These are phyloP conservation scores for Macadamia tetraphylla DNA, from an alignment of 164 flowering plant species.

Conservation along the genomic window DNA sequence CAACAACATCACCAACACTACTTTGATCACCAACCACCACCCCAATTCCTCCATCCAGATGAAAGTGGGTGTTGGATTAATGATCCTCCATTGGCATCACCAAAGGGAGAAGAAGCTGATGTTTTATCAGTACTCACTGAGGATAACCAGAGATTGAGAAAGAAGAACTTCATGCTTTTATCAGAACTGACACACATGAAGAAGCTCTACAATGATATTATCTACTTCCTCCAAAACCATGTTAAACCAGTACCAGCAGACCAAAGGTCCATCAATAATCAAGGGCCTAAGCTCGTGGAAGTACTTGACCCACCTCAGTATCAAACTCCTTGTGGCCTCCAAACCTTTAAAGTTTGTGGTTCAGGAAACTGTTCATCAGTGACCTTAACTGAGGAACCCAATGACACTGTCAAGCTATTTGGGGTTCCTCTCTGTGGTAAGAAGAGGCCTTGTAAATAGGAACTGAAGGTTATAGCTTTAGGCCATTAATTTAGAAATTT, in stretches of 20 bases:
- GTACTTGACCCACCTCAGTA: slow-evolving; percentile 15
- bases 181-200: slow-evolving; percentile 62
- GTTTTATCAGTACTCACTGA: slow-evolving; percentile 33
- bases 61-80: slow-evolving; percentile 16
- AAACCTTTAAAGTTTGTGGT: slow-evolving; percentile 8
- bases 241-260: slow-evolving; percentile 30
- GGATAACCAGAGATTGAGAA: slow-evolving; percentile 42
- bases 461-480: not conserved
- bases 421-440: slow-evolving; percentile 44
- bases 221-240: slow-evolving; percentile 57
- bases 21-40: slow-evolving; percentile 12
- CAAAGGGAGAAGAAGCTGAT: slow-evolving; percentile 12
- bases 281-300: slow-evolving; percentile 22
- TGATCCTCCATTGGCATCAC: slow-evolving; percentile 18
- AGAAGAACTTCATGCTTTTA: slow-evolving; percentile 46
- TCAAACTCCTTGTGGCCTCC: slow-evolving; percentile 9
- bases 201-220: slow-evolving; percentile 58
- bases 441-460: slow-evolving; percentile 25
- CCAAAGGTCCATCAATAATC: slow-evolving; percentile 10
- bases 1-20: slow-evolving; percentile 24
- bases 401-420: slow-evolving; percentile 39
- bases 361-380: slow-evolving; percentile 4
- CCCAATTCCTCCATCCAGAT: slow-evolving; percentile 16
- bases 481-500: not conserved
- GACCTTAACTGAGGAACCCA: slow-evolving; percentile 16